A percentile compares a stretch with the other conserved stretches of the same genome.
Evolutionary conservation across 1,284 basidiomycete species (phyloP).

Genomic region (Anthracocystis setariae): DNA sequence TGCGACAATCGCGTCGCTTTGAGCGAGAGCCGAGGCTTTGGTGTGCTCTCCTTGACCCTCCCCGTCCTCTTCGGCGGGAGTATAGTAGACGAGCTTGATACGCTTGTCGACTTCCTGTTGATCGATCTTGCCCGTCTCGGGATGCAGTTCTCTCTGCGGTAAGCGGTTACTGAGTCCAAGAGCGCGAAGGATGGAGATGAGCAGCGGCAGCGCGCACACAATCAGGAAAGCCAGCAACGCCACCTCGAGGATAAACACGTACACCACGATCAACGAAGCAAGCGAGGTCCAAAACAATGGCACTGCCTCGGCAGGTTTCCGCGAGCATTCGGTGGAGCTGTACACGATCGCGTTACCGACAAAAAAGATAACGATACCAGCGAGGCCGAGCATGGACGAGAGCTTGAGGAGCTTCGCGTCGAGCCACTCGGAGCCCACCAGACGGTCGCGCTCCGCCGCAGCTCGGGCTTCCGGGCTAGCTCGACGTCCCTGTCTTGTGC

Average conservation of each 20-base stretch:
- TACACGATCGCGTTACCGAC: slow-evolving; percentile 61
- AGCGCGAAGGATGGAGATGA: slow-evolving; percentile 51
- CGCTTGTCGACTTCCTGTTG: slow-evolving; percentile 52
- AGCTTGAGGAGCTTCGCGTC: slow-evolving; percentile 48
- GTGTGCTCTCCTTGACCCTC: slow-evolving; percentile 1
- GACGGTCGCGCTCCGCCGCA: slow-evolving; percentile 45
- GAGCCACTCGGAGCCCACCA: slow-evolving; percentile 45
- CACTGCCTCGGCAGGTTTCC: slow-evolving; percentile 45
- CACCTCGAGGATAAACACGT: slow-evolving; percentile 57
- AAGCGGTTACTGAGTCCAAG: slow-evolving; percentile 45
- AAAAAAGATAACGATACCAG: slow-evolving; percentile 52
- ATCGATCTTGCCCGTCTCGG: slow-evolving; percentile 53
- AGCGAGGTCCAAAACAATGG: slow-evolving; percentile 55
- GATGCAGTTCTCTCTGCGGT: slow-evolving; percentile 42
- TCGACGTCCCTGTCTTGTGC: slow-evolving; percentile 39
- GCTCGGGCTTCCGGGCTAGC: slow-evolving; percentile 40
- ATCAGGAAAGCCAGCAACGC: slow-evolving; percentile 48
- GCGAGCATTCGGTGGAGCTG: slow-evolving; percentile 52
- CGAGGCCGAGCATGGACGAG: slow-evolving; percentile 51
- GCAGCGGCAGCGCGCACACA: slow-evolving; percentile 55
- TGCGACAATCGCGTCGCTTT: not conserved
- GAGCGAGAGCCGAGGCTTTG: not conserved
- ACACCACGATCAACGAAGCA: slow-evolving; percentile 48
- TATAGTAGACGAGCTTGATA: slow-evolving; percentile 54
- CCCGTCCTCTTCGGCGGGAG: slow-evolving; percentile 43